phyloP scores from a whole-genome alignment of 2,329 filamentous ascomycete genomes.

The Diplodia intermedia region DNA sequence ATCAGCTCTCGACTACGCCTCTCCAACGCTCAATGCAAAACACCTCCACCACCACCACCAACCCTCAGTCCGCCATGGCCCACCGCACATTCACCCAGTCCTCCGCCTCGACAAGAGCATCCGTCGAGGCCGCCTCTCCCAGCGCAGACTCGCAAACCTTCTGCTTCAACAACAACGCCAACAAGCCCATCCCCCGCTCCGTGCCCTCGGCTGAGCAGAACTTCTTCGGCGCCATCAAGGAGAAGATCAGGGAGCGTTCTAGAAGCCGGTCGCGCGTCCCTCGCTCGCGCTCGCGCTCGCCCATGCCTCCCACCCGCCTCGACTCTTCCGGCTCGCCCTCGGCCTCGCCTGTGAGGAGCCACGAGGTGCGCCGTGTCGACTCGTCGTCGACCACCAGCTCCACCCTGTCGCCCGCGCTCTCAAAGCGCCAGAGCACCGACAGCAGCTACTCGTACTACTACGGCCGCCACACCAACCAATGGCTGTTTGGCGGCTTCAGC shows the following conservation, averaged over 20 bases:
- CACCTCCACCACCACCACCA: not conserved
- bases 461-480: conserved; percentile 47
- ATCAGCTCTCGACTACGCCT: not conserved
- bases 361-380: conserved; percentile 38
- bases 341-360: conserved; percentile 35
- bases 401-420: conserved; percentile 36
- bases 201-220: conserved; percentile 42
- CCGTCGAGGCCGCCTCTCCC: conserved; percentile 17
- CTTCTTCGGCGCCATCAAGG: conserved; percentile 48
- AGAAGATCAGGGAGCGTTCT: conserved; percentile 45
- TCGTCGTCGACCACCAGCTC: conserved; percentile 38
- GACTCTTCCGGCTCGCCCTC: conserved; percentile 34
- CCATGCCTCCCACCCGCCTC: conserved; percentile 37
- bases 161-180: conserved; percentile 33
- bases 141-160: conserved; percentile 27
- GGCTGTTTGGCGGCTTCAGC: conserved; percentile 49
- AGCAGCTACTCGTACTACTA: conserved; percentile 40
- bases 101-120: conserved; percentile 19
- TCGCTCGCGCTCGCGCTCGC: conserved; percentile 44
- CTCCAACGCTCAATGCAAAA: not conserved
- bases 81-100: conserved; percentile 28
- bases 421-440: conserved; percentile 41
- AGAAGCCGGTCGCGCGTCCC: conserved; percentile 43
- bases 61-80: conserved; percentile 9
- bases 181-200: conserved; percentile 30